phyloP scores from a whole-genome alignment of 2,329 filamentous ascomycete genomes.

The Cordyceps cicadae region DNA sequence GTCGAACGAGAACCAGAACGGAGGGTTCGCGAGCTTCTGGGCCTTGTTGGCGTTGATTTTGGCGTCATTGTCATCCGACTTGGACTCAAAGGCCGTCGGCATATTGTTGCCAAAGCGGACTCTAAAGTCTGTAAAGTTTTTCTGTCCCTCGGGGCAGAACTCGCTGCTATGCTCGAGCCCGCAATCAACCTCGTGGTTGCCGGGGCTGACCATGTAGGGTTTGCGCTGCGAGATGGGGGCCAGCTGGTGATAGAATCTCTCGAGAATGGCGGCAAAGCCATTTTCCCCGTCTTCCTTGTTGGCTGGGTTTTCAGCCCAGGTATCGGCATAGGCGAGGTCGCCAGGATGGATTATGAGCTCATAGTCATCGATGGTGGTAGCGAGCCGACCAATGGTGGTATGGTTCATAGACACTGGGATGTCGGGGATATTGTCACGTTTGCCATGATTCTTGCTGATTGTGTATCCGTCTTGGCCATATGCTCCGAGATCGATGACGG shows the following conservation, averaged over 20 bases:
- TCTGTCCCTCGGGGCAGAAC: slow-evolving; percentile 43
- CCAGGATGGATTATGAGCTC: slow-evolving; percentile 47
- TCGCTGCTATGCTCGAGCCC: slow-evolving; percentile 22
- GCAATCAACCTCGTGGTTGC: slow-evolving; percentile 53
- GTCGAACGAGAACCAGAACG: slow-evolving; percentile 21
- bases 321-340: slow-evolving; percentile 51
- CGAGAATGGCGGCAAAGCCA: slow-evolving; percentile 47
- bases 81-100: slow-evolving; percentile 42
- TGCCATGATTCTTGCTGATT: slow-evolving; percentile 31
- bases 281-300: slow-evolving; percentile 40
- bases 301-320: slow-evolving; percentile 40
- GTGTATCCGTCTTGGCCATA: slow-evolving; percentile 25
- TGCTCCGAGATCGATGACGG: slow-evolving; percentile 44
- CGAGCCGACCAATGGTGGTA: slow-evolving; percentile 47
- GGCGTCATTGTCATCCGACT: slow-evolving; percentile 37
- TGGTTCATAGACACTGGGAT: slow-evolving; percentile 47
- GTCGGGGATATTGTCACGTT: slow-evolving; percentile 39
- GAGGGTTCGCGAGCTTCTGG: slow-evolving; percentile 21
- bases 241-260: slow-evolving; percentile 40
- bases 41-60: slow-evolving; percentile 38
- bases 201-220: slow-evolving; percentile 36
- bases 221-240: slow-evolving; percentile 41
- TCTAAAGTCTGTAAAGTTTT: slow-evolving; percentile 53
- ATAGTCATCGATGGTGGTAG: slow-evolving; percentile 43
- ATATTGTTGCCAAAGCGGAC: slow-evolving; percentile 40